These are phyloP conservation scores for Takashimella tepidaria DNA, from an alignment of 1,284 basidiomycete genomes.

Conservation along the genomic window DNA sequence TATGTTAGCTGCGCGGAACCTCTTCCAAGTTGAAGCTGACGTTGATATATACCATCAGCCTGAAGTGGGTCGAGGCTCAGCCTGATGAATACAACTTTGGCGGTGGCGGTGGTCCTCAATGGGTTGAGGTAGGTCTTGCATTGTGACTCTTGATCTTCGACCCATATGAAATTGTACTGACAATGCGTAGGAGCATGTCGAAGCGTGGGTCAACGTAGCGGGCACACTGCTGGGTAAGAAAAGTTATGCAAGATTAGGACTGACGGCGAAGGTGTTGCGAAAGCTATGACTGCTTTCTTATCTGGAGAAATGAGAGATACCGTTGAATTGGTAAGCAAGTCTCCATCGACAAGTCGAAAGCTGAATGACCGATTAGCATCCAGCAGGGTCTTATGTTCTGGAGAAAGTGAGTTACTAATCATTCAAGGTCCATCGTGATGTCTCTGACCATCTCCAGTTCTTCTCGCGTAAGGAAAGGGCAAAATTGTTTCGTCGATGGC, in stretches of 20 bases:
- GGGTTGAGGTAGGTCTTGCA: conserved; percentile 77
- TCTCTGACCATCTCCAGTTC: conserved; percentile 49
- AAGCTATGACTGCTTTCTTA: conserved; percentile 92
- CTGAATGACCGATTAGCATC: conserved; percentile 43
- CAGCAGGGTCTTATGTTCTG: conserved; percentile 53
- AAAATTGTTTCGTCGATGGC: conserved; percentile 89
- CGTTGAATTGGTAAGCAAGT: conserved; percentile 61
- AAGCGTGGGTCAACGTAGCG: conserved; percentile 74
- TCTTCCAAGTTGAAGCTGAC: conserved; percentile 7
- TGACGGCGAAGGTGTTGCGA: conserved; percentile 54
- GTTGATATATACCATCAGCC: too few relatives aligned
- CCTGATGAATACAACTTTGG: conserved; percentile 57
- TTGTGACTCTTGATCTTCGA: background rate
- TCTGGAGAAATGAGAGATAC: conserved; percentile 95
- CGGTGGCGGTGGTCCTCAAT: conserved; percentile 69
- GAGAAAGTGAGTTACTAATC: conserved; percentile 50
- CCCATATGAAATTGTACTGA: too few relatives aligned
- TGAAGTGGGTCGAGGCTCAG: conserved; percentile 93
- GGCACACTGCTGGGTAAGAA: conserved; percentile 81
- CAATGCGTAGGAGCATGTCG: conserved; percentile 67
- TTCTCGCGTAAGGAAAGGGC: conserved; percentile 88
- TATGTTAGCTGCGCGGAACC: conserved; percentile 41
- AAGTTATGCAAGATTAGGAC: background rate
- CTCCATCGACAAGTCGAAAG: background rate
- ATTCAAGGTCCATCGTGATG: background rate